Percentiles rank a stretch among this genome's conserved stretches.
phyloP scores from a whole-genome alignment of 805 yeast genomes.

The Monosporozyma solicola region DNA sequence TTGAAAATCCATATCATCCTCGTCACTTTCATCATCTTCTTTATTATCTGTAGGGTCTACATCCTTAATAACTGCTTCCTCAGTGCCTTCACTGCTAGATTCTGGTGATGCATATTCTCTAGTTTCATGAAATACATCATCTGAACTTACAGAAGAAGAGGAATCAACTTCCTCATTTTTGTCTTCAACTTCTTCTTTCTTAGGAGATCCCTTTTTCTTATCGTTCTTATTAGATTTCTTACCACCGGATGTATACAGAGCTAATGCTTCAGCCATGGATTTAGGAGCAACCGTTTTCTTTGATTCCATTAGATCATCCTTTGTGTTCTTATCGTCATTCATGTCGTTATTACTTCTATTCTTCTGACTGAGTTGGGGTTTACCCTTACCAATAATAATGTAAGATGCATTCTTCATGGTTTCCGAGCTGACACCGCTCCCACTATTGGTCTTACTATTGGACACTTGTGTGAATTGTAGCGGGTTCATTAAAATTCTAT shows the following conservation, averaged over 20 bases:
- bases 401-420: constrained; percentile 37
- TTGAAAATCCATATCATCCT: not conserved
- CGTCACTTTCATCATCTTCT: not conserved
- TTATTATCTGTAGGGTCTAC: not conserved
- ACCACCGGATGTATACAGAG: constrained; percentile 20
- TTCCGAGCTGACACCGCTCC: constrained; percentile 1
- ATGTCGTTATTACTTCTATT: not conserved
- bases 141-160: constrained; percentile 1
- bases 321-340: not conserved
- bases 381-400: constrained; percentile 30
- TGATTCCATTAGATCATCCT: constrained; percentile 45
- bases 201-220: constrained; percentile 1
- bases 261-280: constrained; percentile 41
- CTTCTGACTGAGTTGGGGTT: not conserved
- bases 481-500: constrained; percentile 53
- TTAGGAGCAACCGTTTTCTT: constrained; percentile 50
- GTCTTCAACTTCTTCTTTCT: constrained; percentile 7
- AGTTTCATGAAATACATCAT: constrained; percentile 17
- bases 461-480: constrained; percentile 40
- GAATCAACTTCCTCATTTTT: not conserved
- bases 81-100: not conserved
- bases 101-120: constrained; percentile 7
- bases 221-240: not conserved
- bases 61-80: not conserved
- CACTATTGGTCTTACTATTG: not conserved